phyloP scores from a whole-genome alignment of 1,284 basidiomycete genomes.

The Meira nashicola region DNA sequence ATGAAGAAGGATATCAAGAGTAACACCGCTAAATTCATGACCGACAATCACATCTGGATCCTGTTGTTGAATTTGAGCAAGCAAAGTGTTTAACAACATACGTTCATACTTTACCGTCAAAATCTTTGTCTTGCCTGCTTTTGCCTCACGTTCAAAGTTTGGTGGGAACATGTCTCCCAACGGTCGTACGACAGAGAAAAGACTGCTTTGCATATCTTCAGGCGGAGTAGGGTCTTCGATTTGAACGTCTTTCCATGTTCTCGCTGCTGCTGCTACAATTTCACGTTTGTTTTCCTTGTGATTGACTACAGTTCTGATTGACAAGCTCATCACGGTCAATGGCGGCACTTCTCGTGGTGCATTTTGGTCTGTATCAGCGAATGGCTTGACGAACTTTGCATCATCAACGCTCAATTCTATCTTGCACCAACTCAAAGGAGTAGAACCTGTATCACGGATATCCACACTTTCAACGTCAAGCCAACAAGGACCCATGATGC shows the following conservation, averaged over 20 bases:
- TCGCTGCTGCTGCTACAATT: conserved; percentile 75
- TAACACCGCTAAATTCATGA: conserved; percentile 88
- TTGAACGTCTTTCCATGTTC: conserved; percentile 70
- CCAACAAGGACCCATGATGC: conserved; percentile 99
- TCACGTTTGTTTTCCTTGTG: conserved; percentile 90
- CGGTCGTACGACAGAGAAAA: conserved; percentile 86
- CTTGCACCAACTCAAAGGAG: conserved; percentile 58
- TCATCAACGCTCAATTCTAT: conserved; percentile 78
- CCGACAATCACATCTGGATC: conserved; percentile 94
- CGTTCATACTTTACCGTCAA: conserved; percentile 69
- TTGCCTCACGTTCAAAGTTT: conserved; percentile 65
- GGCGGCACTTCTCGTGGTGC: conserved; percentile 81
- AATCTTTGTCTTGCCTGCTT: conserved; percentile 62
- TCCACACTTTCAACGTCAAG: conserved; percentile 67
- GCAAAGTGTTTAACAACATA: conserved; percentile 74
- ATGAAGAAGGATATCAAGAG: conserved; percentile 83
- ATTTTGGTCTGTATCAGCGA: conserved; percentile 62
- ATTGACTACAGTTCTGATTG: conserved; percentile 86
- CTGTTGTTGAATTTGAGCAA: conserved; percentile 75
- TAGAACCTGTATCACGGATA: conserved; percentile 4
- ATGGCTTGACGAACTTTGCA: conserved; percentile 81
- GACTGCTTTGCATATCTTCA: conserved; percentile 67
- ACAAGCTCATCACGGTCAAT: conserved; percentile 82
- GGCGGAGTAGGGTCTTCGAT: conserved; percentile 48
- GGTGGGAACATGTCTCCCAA: conserved; percentile 77